phyloP scores from a whole-genome alignment of 2,329 filamentous ascomycete genomes.

The Cordyceps militaris region DNA sequence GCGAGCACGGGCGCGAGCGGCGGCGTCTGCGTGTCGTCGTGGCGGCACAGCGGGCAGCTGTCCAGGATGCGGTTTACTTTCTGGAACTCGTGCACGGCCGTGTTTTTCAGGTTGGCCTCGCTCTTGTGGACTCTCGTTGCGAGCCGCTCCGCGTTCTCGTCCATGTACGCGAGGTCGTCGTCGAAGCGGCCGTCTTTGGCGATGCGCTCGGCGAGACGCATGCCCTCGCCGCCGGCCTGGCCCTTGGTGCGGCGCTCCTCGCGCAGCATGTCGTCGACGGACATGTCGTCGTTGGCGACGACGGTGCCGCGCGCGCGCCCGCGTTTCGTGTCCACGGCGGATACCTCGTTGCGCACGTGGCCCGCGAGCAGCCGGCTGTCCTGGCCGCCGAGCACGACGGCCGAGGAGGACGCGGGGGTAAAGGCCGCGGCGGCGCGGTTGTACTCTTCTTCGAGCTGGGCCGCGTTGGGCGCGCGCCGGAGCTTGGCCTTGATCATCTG shows the following conservation, averaged over 20 bases:
- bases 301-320: slow-evolving; percentile 79
- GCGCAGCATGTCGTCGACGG: slow-evolving; percentile 90
- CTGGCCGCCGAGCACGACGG: slow-evolving; percentile 78
- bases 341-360: slow-evolving; percentile 61
- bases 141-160: slow-evolving; percentile 89
- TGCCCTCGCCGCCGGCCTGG: slow-evolving; percentile 70
- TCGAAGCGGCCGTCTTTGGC: slow-evolving; percentile 88
- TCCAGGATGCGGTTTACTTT: slow-evolving; percentile 84
- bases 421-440: slow-evolving; percentile 63
- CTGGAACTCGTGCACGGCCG: slow-evolving; percentile 81
- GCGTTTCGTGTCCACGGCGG: slow-evolving; percentile 68
- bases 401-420: slow-evolving; percentile 47
- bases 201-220: slow-evolving; percentile 82
- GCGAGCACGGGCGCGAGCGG: slow-evolving; percentile 82
- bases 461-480: slow-evolving; percentile 65
- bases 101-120: slow-evolving; percentile 79
- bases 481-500: slow-evolving; percentile 95
- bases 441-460: slow-evolving; percentile 76
- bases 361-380: slow-evolving; percentile 85
- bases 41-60: slow-evolving; percentile 82
- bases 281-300: slow-evolving; percentile 91
- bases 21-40: slow-evolving; percentile 68
- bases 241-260: slow-evolving; percentile 83
- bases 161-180: slow-evolving; percentile 91
- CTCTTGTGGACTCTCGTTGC: slow-evolving; percentile 82